phyloP scores from a whole-genome alignment of 305 asterid genomes.

The Solanum hybrid region DNA sequence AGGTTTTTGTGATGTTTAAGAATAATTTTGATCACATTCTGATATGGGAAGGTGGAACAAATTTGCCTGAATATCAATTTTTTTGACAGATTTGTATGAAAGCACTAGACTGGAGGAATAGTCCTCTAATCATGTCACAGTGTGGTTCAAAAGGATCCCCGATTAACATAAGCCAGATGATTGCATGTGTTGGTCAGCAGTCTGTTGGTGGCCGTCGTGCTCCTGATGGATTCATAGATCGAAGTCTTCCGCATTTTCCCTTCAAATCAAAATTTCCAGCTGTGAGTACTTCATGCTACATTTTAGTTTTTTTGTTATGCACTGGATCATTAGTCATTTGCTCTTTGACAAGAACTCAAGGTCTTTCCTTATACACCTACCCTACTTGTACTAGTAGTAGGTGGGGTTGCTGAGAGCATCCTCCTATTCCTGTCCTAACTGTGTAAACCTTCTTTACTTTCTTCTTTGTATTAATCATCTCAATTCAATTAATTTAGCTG shows the following conservation, averaged over 20 bases:
- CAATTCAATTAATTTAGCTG: not conserved
- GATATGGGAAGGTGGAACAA: not conserved
- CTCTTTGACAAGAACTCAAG: not conserved
- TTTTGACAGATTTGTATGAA: slow-evolving; percentile 64
- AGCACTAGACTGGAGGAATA: slow-evolving; percentile 81
- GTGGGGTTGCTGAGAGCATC: not conserved
- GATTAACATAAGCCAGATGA: slow-evolving; percentile 95
- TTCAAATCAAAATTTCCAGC: slow-evolving; percentile 72
- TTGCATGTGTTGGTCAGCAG: slow-evolving; percentile 97
- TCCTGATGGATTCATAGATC: slow-evolving; percentile 89
- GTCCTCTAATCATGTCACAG: slow-evolving; percentile 91
- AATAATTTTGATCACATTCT: not conserved
- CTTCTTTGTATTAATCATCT: not conserved
- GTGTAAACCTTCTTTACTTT: not conserved
- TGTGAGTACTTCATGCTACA: slow-evolving; percentile 31
- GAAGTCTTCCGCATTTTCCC: slow-evolving; percentile 91
- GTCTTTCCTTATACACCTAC: not conserved
- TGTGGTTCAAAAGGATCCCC: slow-evolving; percentile 99
- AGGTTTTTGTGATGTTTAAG: not conserved
- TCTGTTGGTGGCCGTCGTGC: slow-evolving; percentile 90
- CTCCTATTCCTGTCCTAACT: not conserved
- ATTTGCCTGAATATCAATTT: not conserved
- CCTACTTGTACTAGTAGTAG: not conserved
- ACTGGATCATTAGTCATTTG: not conserved
- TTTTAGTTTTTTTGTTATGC: not conserved